Base-by-base conservation (phyloP, 2,329 filamentous ascomycete genomes). In the Diplodia scrobiculata region DNA sequence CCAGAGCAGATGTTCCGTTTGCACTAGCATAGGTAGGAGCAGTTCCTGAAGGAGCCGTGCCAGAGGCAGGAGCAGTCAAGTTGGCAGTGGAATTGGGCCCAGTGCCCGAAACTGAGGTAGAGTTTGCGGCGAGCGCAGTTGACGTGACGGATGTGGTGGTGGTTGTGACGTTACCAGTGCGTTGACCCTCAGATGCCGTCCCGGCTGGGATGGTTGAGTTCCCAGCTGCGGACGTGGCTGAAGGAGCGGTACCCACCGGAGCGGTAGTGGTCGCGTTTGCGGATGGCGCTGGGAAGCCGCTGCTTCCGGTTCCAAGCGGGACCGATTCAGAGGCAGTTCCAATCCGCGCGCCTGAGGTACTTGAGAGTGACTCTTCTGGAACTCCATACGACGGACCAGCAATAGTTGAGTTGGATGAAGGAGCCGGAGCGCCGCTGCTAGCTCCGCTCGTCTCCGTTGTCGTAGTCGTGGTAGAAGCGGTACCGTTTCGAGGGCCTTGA, bases 1-100 rank as follows among this genome's bases (percentile, higher is more conserved):
- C 63, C 29, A 54, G 53, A 50, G 17, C 53, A 7, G 29, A 53
- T 41, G 62, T 69, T 13, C 38, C 48, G 59, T 58, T 67, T n/a
- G 45, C 36, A 41, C 54, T n/a, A 36, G 14, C 19, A 53, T 52
- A 38, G 34, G 32, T 36, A 25, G 65, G 29, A 55, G 60, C 4
- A 13, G 47, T 9, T 34, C 32, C 32, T 14, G 14, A 45, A 17
- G 14, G 14, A 45, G 14, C 38, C 14, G 38, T 45, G 41, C 41
- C n/a, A 45, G 17, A 10, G 6, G 7, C 17, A 19, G n/a, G n/a
- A 19, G 34, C 34, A 36, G 41, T 45, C 41, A n/a, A 19, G 7
- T 45, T 45, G 19, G 41, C 41, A 3, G 41, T 2, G 7, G 41
- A 45, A 9, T 7, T 10, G 41, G 41, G 41, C 9, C 17, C n/a